Evolutionary conservation across 2,329 filamentous ascomycete species (phyloP).

Genomic region (Alternaria burnsii): DNA sequence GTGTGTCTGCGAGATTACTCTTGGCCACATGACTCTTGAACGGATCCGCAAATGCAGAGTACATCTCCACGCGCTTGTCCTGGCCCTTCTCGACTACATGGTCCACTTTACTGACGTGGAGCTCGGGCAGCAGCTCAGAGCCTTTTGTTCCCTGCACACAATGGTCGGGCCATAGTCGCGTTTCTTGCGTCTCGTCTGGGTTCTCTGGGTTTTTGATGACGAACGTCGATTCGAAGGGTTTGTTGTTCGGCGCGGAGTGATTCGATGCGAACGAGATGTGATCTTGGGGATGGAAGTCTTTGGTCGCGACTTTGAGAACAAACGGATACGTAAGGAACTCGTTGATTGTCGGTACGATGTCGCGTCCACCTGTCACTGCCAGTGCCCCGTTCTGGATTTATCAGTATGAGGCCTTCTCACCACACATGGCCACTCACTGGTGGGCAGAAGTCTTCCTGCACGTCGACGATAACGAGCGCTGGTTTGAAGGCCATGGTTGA

Average conservation of each 20-base stretch:
- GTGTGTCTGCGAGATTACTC: slow-evolving; percentile 67
- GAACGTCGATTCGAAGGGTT: slow-evolving; percentile 71
- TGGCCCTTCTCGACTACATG: slow-evolving; percentile 79
- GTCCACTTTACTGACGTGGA: slow-evolving; percentile 69
- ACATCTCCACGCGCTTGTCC: slow-evolving; percentile 83
- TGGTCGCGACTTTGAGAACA: slow-evolving; percentile 79
- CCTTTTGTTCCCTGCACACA: slow-evolving; percentile 81
- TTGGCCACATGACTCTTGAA: slow-evolving; percentile 69
- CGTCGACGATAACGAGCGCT: slow-evolving; percentile 79
- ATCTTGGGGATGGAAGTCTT: slow-evolving; percentile 84
- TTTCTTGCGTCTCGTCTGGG: slow-evolving; percentile 68
- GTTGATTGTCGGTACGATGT: slow-evolving; percentile 77
- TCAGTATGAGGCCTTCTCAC: slow-evolving; percentile 20
- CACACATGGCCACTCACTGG: slow-evolving; percentile 66
- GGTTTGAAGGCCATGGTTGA: slow-evolving; percentile 52
- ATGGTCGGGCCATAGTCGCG: slow-evolving; percentile 87
- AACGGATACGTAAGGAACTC: slow-evolving; percentile 76
- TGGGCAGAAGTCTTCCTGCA: slow-evolving; percentile 95
- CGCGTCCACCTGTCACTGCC: slow-evolving; percentile 76
- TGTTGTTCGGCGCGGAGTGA: slow-evolving; percentile 69
- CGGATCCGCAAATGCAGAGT: slow-evolving; percentile 86
- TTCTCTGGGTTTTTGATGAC: slow-evolving; percentile 74
- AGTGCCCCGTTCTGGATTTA: slow-evolving; percentile 78
- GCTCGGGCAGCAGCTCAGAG: slow-evolving; percentile 75
- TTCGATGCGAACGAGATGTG: slow-evolving; percentile 92